These are phyloP conservation scores for Protomyces pachydermus DNA, from an alignment of 1,139 yeast species.

Conservation along the genomic window DNA sequence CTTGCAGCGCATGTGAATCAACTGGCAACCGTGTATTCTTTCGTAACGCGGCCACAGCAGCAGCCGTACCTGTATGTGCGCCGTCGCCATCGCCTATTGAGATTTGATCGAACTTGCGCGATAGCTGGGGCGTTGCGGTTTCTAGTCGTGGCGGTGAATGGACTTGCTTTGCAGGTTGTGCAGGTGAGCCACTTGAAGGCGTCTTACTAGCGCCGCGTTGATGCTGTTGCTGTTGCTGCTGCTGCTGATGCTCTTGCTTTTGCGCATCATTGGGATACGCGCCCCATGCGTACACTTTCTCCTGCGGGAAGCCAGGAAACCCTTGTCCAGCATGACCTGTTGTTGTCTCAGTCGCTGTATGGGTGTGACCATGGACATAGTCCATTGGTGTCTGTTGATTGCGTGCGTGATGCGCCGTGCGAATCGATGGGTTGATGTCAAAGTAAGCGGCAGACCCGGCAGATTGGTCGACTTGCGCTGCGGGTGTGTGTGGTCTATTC, in stretches of 20 bases:
- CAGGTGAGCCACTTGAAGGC: too few species aligned
- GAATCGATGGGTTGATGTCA: not conserved
- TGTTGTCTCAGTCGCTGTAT: too few species aligned
- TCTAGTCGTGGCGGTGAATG: not conserved
- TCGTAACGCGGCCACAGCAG: not conserved
- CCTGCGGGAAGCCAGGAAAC: not conserved
- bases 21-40: not conserved
- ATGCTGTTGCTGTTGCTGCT: too few species aligned
- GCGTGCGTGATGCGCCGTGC: not conserved
- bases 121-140: not conserved
- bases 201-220: too few species aligned
- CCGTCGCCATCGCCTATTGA: not conserved
- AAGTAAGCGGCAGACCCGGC: not conserved
- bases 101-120: not conserved
- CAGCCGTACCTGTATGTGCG: not conserved
- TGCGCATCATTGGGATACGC: not conserved
- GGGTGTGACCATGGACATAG: not conserved
- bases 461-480: too few species aligned
- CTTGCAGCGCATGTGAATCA: not conserved
- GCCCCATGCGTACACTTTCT: not conserved
- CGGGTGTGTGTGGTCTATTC: too few species aligned
- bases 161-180: too few species aligned
- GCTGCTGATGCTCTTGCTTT: too few species aligned
- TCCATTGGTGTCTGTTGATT: not conserved
- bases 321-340: too few species aligned